A percentile compares a stretch with the other conserved stretches of the same genome.
phyloP scores from a whole-genome alignment of 352 stramenopile genomes.

The Pythium aquatile region DNA sequence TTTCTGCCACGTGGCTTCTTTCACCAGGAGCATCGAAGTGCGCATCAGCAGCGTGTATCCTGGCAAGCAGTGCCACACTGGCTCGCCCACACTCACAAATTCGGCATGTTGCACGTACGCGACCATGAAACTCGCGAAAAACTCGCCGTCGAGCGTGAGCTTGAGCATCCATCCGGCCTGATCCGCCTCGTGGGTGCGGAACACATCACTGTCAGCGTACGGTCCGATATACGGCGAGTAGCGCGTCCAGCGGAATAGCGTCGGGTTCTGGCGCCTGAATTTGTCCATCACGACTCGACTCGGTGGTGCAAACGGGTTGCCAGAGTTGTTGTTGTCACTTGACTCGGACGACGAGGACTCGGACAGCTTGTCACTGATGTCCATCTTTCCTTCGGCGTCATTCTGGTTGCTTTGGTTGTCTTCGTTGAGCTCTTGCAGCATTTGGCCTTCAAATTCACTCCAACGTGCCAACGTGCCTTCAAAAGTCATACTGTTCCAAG shows the following conservation, averaged over 20 bases:
- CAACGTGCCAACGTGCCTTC: constrained; percentile 49
- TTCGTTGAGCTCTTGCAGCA: constrained; percentile 32
- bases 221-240: constrained; percentile 57
- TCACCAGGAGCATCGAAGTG: constrained; percentile 54
- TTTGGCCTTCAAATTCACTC: constrained; percentile 53
- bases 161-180: constrained; percentile 49
- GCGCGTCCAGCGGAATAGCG: constrained; percentile 56
- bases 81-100: constrained; percentile 32
- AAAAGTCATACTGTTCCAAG: constrained; percentile 57
- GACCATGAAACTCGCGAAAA: constrained; percentile 72
- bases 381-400: constrained; percentile 27
- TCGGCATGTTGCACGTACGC: constrained; percentile 52
- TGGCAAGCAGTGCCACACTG: constrained; percentile 53
- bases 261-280: constrained; percentile 54
- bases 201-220: constrained; percentile 58
- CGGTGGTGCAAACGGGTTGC: constrained; percentile 23
- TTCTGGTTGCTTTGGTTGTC: constrained; percentile 17
- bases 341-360: constrained; percentile 25
- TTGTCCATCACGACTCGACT: constrained; percentile 33
- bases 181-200: constrained; percentile 42
- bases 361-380: constrained; percentile 28
- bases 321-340: constrained; percentile 26
- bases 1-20: constrained; percentile 66
- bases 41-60: constrained; percentile 64
- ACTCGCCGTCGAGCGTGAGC: constrained; percentile 66